phyloP scores from a whole-genome alignment of 2,329 filamentous ascomycete species.

The Cladophialophora exuberans region DNA sequence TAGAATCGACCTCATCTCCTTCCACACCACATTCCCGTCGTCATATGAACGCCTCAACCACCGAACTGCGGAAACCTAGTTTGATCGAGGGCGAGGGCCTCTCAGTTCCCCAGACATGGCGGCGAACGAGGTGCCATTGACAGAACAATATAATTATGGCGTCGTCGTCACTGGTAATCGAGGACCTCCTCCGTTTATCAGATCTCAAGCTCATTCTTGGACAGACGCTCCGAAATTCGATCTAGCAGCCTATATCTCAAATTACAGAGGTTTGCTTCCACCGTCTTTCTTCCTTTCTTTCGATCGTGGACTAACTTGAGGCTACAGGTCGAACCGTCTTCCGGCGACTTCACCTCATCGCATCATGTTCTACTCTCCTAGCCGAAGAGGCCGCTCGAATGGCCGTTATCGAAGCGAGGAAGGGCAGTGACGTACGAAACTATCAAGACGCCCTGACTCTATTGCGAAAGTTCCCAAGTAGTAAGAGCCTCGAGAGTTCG shows the following conservation, averaged over 20 bases:
- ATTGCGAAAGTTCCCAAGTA: slow-evolving; percentile 62
- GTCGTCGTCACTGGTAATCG: slow-evolving; percentile 26
- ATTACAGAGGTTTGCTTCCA: slow-evolving; percentile 72
- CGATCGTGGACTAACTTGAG: neutral
- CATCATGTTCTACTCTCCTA: slow-evolving; percentile 73
- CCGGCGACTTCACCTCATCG: slow-evolving; percentile 81
- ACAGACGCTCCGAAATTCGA: slow-evolving; percentile 84
- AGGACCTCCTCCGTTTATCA: neutral
- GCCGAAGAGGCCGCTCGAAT: slow-evolving; percentile 78
- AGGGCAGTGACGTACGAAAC: slow-evolving; percentile 69
- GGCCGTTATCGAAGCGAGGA: slow-evolving; percentile 75
- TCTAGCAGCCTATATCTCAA: slow-evolving; percentile 84
- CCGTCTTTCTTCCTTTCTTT: neutral
- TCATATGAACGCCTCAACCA: too few species aligned
- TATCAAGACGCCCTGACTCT: slow-evolving; percentile 72
- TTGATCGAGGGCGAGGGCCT: neutral
- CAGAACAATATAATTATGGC: slow-evolving; percentile 19
- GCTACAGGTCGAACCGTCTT: slow-evolving; percentile 77
- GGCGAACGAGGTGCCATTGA: slow-evolving; percentile 12
- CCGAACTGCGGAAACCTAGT: neutral
- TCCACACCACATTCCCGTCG: too few species aligned
- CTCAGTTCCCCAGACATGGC: slow-evolving; percentile 15
- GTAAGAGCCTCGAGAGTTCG: slow-evolving; percentile 68
- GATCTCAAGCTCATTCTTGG: neutral
- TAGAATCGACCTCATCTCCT: too few species aligned